Conservation (phyloP, 441 rosid species). For the Brassica balearica region DNA sequence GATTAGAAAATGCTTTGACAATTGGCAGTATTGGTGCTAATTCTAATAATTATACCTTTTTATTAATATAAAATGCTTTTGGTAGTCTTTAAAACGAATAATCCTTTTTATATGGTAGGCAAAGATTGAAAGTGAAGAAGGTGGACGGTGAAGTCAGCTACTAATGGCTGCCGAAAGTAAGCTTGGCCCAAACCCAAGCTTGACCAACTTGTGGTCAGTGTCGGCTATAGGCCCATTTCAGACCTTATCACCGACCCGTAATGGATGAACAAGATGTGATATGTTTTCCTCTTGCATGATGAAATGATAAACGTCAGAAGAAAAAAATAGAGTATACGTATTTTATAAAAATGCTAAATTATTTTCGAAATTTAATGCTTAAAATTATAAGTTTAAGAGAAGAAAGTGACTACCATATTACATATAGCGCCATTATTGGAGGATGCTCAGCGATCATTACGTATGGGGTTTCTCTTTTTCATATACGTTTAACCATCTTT, state of each 20-base stretch:
- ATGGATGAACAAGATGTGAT: neutral
- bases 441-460: slow-evolving; percentile 31
- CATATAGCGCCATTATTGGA: slow-evolving; percentile 1
- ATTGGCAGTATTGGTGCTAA: neutral
- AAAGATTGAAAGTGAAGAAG: slow-evolving; percentile 29
- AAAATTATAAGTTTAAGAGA: slow-evolving; percentile 13
- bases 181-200: neutral
- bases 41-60: slow-evolving; percentile 1
- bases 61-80: neutral
- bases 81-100: neutral
- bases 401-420: slow-evolving; percentile 21
- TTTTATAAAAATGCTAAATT: neutral
- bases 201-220: neutral
- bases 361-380: neutral
- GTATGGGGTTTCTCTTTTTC: slow-evolving; percentile 30
- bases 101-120: slow-evolving; percentile 26
- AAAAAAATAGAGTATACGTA: neutral
- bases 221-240: neutral
- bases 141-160: slow-evolving; percentile 37
- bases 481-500: slow-evolving; percentile 29
- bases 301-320: slow-evolving; percentile 11
- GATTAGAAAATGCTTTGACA: neutral
- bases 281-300: neutral
- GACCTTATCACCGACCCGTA: neutral
- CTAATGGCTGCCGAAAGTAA: slow-evolving; percentile 36